A percentile compares a stretch with the other conserved stretches of the same genome.
Evolutionary conservation across 805 yeast species (phyloP).

Genomic region (Debaryomyces prosopidis): DNA sequence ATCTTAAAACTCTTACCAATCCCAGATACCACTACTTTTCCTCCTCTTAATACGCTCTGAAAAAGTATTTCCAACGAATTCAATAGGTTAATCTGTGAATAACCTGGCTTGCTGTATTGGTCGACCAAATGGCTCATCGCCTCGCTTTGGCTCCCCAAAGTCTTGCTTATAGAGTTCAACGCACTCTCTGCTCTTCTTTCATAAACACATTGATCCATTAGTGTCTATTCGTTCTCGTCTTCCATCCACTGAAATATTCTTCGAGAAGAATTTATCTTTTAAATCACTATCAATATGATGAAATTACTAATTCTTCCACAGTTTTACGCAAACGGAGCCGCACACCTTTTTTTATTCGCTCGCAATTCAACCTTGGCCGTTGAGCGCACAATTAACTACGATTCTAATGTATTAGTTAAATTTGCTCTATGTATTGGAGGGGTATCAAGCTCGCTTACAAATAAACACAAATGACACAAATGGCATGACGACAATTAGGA

Average conservation of each 20-base stretch:
- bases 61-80: constrained; percentile 42
- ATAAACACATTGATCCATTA: background rate
- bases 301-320: background rate
- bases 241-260: no score
- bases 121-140: constrained; percentile 46
- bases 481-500: no score
- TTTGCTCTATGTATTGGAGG: no score
- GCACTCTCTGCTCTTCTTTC: constrained; percentile 13
- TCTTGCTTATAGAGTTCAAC: constrained; percentile 35
- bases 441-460: no score
- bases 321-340: background rate
- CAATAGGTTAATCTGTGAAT: constrained; percentile 45
- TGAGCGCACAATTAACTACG: no score
- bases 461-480: no score
- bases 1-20: constrained; percentile 85
- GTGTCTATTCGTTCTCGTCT: no score
- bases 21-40: constrained; percentile 77
- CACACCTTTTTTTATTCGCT: no score
- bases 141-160: constrained; percentile 46
- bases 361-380: no score
- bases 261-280: no score
- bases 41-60: constrained; percentile 35
- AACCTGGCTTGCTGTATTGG: constrained; percentile 47
- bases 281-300: no score
- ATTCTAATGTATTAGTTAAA: no score